phyloP scores from a whole-genome alignment of 2,329 filamentous ascomycete species.

The Xylogone sp. region DNA sequence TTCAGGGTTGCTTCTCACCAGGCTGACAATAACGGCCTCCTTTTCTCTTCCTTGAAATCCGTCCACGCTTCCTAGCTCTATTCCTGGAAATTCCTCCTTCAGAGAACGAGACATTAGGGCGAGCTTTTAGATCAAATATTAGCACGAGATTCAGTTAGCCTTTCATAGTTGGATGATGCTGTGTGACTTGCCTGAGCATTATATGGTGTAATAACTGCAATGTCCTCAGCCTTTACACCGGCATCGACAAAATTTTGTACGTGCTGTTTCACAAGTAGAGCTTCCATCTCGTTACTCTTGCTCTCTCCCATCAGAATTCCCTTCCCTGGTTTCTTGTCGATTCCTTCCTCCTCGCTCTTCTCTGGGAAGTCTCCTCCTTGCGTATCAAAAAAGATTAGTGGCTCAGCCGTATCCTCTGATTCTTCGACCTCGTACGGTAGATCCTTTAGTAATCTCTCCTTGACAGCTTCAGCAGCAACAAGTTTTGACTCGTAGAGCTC shows the following conservation, averaged over 20 bases:
- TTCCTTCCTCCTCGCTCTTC: slow-evolving; percentile 69
- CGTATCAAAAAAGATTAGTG: slow-evolving; percentile 91
- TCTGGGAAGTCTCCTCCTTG: slow-evolving; percentile 92
- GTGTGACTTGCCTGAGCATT: slow-evolving; percentile 82
- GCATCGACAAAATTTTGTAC: slow-evolving; percentile 72
- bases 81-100: slow-evolving; percentile 75
- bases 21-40: slow-evolving; percentile 86
- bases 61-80: slow-evolving; percentile 95
- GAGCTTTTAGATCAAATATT: slow-evolving; percentile 46
- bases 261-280: slow-evolving; percentile 73
- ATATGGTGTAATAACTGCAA: slow-evolving; percentile 93
- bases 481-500: slow-evolving; percentile 82
- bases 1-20: slow-evolving; percentile 87
- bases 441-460: slow-evolving; percentile 68
- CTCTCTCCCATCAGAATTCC: slow-evolving; percentile 59
- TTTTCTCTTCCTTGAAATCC: slow-evolving; percentile 98
- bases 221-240: slow-evolving; percentile 77
- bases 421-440: slow-evolving; percentile 74
- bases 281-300: slow-evolving; percentile 92
- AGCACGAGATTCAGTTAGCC: slow-evolving; percentile 3
- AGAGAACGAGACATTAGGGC: slow-evolving; percentile 71
- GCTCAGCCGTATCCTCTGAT: slow-evolving; percentile 82
- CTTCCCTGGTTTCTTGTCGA: slow-evolving; percentile 40
- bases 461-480: slow-evolving; percentile 76
- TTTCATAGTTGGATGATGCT: slow-evolving; percentile 4